Percentiles rank a stretch among this genome's conserved stretches.
These are phyloP conservation scores for Candida cerambycidarum DNA, from an alignment of 805 yeast species.

Conservation along the genomic window DNA sequence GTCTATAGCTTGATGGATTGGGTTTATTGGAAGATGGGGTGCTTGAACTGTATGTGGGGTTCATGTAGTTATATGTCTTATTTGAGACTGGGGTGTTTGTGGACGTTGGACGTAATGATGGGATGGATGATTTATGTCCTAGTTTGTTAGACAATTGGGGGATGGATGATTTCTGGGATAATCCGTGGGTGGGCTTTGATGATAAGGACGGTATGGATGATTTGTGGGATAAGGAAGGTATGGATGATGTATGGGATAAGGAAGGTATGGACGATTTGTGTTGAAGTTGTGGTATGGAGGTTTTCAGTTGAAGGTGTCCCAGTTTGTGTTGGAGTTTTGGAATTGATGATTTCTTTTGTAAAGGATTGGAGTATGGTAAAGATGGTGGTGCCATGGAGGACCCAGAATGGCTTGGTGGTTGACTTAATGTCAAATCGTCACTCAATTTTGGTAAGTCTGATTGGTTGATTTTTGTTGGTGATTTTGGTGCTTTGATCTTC, in stretches of 20 bases:
- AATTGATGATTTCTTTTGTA: slow-evolving; percentile 11
- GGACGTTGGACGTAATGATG: slow-evolving; percentile 1
- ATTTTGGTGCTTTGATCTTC: slow-evolving; percentile 12
- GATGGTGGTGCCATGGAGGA: background rate
- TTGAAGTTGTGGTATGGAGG: slow-evolving; percentile 15
- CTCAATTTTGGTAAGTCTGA: slow-evolving; percentile 3
- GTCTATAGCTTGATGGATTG: background rate
- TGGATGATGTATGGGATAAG: slow-evolving; percentile 15
- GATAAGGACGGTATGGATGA: slow-evolving; percentile 19
- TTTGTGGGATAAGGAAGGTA: slow-evolving; percentile 11
- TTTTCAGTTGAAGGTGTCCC: slow-evolving; percentile 14
- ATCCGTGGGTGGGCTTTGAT: slow-evolving; percentile 15
- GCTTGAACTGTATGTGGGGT: too few species aligned
- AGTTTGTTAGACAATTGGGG: slow-evolving; percentile 3
- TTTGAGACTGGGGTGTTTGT: background rate
- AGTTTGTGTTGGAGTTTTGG: slow-evolving; percentile 12
- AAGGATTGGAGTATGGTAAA: background rate
- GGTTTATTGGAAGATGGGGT: too few species aligned
- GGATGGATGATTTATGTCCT: slow-evolving; percentile 16
- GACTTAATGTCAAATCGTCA: slow-evolving; percentile 1
- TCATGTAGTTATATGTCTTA: too few species aligned
- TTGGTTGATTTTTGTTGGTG: slow-evolving; percentile 12
- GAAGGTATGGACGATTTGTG: slow-evolving; percentile 16
- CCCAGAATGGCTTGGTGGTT: background rate
- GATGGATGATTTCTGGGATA: slow-evolving; percentile 17